A percentile compares a stretch with the other conserved stretches of the same genome.
Evolutionary conservation across 306 rosid genomes (phyloP).

Genomic region (Quercus engelmannii): DNA sequence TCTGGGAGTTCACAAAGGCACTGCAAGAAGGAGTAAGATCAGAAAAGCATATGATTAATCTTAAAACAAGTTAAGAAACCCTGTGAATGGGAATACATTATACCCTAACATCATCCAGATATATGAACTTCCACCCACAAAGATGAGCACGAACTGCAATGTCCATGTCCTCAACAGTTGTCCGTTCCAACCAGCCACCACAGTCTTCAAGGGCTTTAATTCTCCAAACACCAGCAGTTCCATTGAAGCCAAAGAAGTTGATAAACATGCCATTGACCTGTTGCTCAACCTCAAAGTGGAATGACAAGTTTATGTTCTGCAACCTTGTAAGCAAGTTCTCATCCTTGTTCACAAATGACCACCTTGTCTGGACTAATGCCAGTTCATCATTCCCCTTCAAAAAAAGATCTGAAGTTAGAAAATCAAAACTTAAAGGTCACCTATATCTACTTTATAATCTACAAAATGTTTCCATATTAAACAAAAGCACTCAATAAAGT

Average conservation of each 20-base stretch:
- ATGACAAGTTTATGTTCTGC: conserved; percentile 87
- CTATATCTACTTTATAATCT: not conserved
- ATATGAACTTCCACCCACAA: conserved; percentile 96
- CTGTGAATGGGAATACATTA: conserved; percentile 8
- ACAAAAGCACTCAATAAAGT: not conserved
- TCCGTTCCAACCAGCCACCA: conserved; percentile 99
- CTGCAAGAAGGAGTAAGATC: conserved; percentile 43
- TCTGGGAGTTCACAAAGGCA: conserved; percentile 99
- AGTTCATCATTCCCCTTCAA: conserved; percentile 88
- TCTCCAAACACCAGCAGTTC: conserved; percentile 99
- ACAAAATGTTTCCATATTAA: not conserved
- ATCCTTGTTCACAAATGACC: conserved; percentile 97
- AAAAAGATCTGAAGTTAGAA: conserved; percentile 15
- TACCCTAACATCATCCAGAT: conserved; percentile 92
- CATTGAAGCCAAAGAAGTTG: conserved; percentile 95
- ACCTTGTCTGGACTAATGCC: conserved; percentile 91
- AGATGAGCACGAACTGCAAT: conserved; percentile 99
- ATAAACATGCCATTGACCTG: conserved; percentile 89
- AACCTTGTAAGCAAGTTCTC: conserved; percentile 96
- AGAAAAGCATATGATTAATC: conserved; percentile 18
- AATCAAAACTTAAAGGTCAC: not conserved
- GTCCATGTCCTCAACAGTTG: conserved; percentile 99
- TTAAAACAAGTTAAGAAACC: conserved; percentile 4
- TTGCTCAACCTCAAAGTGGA: conserved; percentile 98
- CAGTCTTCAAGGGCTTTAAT: conserved; percentile 94